A percentile compares a stretch with the other conserved stretches of the same genome.
Conservation (phyloP, 768 basidiomycete genomes). For the Suillus tomentosus region DNA sequence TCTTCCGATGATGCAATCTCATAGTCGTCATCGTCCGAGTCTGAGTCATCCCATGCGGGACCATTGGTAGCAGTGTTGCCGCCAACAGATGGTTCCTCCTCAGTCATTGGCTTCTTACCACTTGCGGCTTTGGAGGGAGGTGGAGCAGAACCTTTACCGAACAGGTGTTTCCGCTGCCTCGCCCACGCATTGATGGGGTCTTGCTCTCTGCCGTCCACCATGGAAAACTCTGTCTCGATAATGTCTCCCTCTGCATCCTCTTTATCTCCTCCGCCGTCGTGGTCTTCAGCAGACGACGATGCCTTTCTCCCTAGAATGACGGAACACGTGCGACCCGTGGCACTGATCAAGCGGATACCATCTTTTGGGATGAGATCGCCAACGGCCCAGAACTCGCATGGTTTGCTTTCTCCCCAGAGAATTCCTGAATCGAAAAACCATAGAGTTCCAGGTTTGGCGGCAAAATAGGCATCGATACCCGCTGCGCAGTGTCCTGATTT, state of each 20-base stretch:
- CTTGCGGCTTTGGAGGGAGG: constrained; percentile 2
- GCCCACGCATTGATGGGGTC: constrained; percentile 69
- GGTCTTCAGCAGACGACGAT: not conserved
- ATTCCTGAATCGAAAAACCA: constrained; percentile 73
- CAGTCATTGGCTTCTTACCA: constrained; percentile 11
- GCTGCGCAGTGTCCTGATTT: constrained; percentile 47
- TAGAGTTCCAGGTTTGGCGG: constrained; percentile 69
- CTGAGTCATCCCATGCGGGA: constrained; percentile 35
- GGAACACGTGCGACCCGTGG: constrained; percentile 68
- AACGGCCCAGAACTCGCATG: constrained; percentile 76
- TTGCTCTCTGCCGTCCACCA: constrained; percentile 72
- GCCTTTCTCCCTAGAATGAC: constrained; percentile 51
- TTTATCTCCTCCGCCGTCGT: constrained; percentile 24
- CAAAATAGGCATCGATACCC: constrained; percentile 68
- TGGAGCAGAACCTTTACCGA: constrained; percentile 41
- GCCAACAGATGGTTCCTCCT: constrained; percentile 4
- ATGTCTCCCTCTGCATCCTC: constrained; percentile 46
- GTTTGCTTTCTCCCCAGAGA: constrained; percentile 74
- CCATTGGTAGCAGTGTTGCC: constrained; percentile 24
- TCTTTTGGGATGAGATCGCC: constrained; percentile 56
- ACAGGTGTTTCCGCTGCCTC: constrained; percentile 52
- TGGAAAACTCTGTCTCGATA: constrained; percentile 66
- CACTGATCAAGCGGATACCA: constrained; percentile 56
- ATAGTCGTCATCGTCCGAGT: constrained; percentile 37
- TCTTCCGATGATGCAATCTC: constrained; percentile 42